phyloP scores from a whole-genome alignment of 1,139 yeast species.

The Taphrina populina region DNA sequence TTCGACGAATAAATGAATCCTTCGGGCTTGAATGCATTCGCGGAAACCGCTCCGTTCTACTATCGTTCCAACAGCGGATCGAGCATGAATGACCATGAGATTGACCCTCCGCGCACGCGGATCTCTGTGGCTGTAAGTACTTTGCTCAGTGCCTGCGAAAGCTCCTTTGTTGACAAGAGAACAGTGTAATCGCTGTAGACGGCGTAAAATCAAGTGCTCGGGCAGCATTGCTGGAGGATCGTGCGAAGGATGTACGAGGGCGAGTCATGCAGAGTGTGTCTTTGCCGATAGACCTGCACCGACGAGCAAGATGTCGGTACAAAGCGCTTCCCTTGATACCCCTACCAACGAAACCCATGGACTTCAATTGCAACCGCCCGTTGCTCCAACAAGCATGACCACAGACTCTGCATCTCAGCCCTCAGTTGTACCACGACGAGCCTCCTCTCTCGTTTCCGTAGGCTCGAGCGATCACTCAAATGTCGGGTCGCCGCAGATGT shows the following conservation, averaged over 20 bases:
- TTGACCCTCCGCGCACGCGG: constrained; percentile 30
- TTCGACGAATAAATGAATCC: too few species aligned
- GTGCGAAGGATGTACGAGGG: constrained; percentile 29
- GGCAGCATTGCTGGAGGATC: constrained; percentile 25
- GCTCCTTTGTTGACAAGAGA: background rate
- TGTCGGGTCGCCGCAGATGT: background rate
- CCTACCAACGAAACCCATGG: constrained; percentile 1
- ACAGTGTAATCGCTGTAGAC: constrained; percentile 29
- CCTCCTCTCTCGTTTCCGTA: too few species aligned
- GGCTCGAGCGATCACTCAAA: too few species aligned
- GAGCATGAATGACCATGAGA: constrained; percentile 8
- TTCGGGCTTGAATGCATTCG: too few species aligned
- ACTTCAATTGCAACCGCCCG: constrained; percentile 4
- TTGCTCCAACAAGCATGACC: background rate
- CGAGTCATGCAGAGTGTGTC: constrained; percentile 24
- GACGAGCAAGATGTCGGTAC: too few species aligned
- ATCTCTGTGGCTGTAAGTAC: constrained; percentile 24
- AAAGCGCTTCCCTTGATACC: background rate
- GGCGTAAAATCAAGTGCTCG: constrained; percentile 30
- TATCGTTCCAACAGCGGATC: constrained; percentile 3
- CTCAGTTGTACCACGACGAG: too few species aligned
- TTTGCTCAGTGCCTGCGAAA: background rate
- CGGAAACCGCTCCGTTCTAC: too few species aligned
- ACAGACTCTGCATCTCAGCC: too few species aligned
- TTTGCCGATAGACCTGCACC: constrained; percentile 27